phyloP scores from a whole-genome alignment of 352 stramenopile species.

The Phytophthora brassicae region DNA sequence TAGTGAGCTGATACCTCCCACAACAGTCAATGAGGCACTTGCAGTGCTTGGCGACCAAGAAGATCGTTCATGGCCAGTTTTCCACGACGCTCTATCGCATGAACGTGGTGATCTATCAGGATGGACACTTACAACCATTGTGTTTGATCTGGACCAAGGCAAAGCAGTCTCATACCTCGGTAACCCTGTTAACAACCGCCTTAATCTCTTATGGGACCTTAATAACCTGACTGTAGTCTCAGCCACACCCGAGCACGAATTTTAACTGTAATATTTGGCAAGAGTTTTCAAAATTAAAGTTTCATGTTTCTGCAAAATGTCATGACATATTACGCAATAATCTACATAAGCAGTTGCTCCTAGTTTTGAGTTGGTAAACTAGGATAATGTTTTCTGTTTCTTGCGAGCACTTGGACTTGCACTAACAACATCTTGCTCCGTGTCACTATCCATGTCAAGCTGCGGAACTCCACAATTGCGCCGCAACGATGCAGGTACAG shows the following conservation, averaged over 20 bases:
- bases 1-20: constrained; percentile 43
- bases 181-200: constrained; percentile 38
- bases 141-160: constrained; percentile 55
- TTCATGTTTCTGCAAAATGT: no score
- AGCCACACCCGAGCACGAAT: not conserved
- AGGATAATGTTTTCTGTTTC: constrained; percentile 30
- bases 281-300: no score
- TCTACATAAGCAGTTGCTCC: constrained; percentile 26
- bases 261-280: not conserved
- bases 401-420: constrained; percentile 19
- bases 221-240: constrained; percentile 33
- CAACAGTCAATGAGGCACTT: constrained; percentile 46
- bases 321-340: constrained; percentile 27
- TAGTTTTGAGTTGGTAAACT: not conserved
- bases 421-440: constrained; percentile 25
- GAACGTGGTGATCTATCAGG: constrained; percentile 58
- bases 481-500: constrained; percentile 20
- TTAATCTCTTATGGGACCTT: constrained; percentile 55
- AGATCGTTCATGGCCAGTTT: constrained; percentile 61
- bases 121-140: constrained; percentile 69
- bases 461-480: constrained; percentile 17
- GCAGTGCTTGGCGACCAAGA: constrained; percentile 67
- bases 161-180: constrained; percentile 50
- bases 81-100: constrained; percentile 64
- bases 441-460: constrained; percentile 37